Conservation (phyloP, 352 stramenopile genomes). For the Pythium utonaiense region DNA sequence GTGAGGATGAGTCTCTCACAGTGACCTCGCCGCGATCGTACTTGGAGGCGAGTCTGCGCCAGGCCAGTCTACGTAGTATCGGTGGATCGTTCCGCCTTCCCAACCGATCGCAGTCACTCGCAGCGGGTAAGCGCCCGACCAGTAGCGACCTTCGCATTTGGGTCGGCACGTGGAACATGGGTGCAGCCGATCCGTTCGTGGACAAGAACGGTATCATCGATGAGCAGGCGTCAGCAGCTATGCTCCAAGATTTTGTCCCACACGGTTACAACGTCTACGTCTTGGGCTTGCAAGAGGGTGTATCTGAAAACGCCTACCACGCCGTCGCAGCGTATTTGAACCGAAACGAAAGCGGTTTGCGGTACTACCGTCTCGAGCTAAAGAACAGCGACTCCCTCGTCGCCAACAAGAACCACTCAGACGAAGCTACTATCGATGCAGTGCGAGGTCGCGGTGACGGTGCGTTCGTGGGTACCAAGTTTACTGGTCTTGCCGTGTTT, state of each 20-base stretch:
- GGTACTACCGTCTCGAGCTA: slow-evolving; percentile 74
- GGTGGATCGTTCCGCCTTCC: slow-evolving; percentile 36
- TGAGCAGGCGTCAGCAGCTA: slow-evolving; percentile 57
- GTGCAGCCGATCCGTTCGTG: slow-evolving; percentile 71
- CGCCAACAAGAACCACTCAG: slow-evolving; percentile 59
- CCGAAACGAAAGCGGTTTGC: slow-evolving; percentile 48
- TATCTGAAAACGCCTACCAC: slow-evolving; percentile 84
- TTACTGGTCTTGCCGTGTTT: slow-evolving; percentile 81
- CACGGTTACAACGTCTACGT: slow-evolving; percentile 86
- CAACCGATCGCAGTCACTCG: slow-evolving; percentile 7
- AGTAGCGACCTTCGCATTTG: slow-evolving; percentile 66
- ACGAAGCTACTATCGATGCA: slow-evolving; percentile 71
- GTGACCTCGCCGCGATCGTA: slow-evolving; percentile 68
- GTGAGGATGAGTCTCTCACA: slow-evolving; percentile 20
- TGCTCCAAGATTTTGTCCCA: slow-evolving; percentile 76
- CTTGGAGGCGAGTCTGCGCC: slow-evolving; percentile 49
- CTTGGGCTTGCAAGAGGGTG: slow-evolving; percentile 80
- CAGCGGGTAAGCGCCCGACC: slow-evolving; percentile 31
- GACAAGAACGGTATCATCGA: slow-evolving; percentile 72
- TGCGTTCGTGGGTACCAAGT: slow-evolving; percentile 83
- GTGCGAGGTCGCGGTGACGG: slow-evolving; percentile 77
- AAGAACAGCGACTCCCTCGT: slow-evolving; percentile 71
- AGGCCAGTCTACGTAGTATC: slow-evolving; percentile 38
- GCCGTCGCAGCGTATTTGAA: slow-evolving; percentile 75
- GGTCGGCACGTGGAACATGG: slow-evolving; percentile 88